Evolutionary conservation across 768 basidiomycete species (phyloP).

Genomic region (Phlebiopsis flavidoalba): DNA sequence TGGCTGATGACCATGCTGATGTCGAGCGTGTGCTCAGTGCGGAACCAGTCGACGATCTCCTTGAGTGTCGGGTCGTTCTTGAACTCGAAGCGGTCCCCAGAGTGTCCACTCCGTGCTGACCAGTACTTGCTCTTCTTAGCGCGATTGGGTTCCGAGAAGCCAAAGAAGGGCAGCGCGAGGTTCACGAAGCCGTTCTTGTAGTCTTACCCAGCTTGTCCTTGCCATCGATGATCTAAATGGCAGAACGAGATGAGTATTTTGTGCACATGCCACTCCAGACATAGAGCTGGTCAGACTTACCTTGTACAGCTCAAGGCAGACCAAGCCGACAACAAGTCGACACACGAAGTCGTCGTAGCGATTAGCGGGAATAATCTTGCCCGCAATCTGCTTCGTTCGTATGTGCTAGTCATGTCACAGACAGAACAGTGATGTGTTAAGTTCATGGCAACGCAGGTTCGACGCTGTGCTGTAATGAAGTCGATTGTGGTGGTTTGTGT

Average conservation of each 20-base stretch:
- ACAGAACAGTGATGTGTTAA: constrained; percentile 87
- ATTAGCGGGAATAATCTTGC: constrained; percentile 99
- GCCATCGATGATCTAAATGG: constrained; percentile 80
- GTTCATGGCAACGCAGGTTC: constrained; percentile 92
- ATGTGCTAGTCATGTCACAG: constrained; percentile 85
- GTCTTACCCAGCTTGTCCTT: constrained; percentile 88
- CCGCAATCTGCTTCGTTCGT: constrained; percentile 96
- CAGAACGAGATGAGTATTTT: background rate
- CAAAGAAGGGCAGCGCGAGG: constrained; percentile 96
- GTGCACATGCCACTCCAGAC: background rate
- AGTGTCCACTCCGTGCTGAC: constrained; percentile 90
- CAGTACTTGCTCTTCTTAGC: constrained; percentile 86
- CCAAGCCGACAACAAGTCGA: constrained; percentile 93
- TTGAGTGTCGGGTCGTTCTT: constrained; percentile 82
- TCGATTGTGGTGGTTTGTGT: constrained; percentile 97
- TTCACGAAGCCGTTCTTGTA: constrained; percentile 99
- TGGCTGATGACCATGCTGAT: constrained; percentile 95
- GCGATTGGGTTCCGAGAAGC: constrained; percentile 93
- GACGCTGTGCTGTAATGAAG: constrained; percentile 97
- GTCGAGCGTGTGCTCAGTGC: constrained; percentile 76
- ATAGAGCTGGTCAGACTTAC: constrained; percentile 31
- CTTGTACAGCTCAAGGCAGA: constrained; percentile 97
- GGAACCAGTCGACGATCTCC: constrained; percentile 83
- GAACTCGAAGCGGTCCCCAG: constrained; percentile 97
- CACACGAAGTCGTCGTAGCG: constrained; percentile 95